Evolutionary conservation across 169 alveolate species (phyloP), one percentile per base, ranked within the genome.

Genomic region (Hepatocystis sp.): DNA sequence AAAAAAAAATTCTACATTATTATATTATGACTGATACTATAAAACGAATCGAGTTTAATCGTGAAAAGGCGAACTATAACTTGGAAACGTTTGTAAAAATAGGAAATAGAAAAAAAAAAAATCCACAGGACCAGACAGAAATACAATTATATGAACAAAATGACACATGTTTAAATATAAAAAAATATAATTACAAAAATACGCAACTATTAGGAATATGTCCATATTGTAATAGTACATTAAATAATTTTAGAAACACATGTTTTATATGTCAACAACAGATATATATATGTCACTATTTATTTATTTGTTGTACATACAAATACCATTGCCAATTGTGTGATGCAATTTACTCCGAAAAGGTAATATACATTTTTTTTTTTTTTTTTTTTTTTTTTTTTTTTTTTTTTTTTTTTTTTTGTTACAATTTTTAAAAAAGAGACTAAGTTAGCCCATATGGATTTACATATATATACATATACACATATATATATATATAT

Each of bases 331-430:
- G 89, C 36, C 53, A 78, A 17, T 21, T 78, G 56, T 78, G 89
- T n/a, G 89, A 60, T 53, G 89, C 89, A 4, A 78, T 84, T 0
- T 78, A 78, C 60, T 78, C 89, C 10, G 89, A 78, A 40, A 78
- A 49, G 89, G 89, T 78, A 67, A n/a, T n/a, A n/a, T n/a, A n/a
- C n/a, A n/a, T n/a, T n/a, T n/a, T n/a, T n/a, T n/a, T n/a, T n/a
- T n/a, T n/a, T n/a, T n/a, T n/a, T n/a, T n/a, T n/a, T n/a, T n/a
- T n/a, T n/a, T n/a, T n/a, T 60, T 34, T 63, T 52, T 64, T 32
- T 60, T 63, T 52, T 64, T 55, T 53, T 49, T 49, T 71, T 51
- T 32, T 44, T 67, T 19, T 47, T 39, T 15, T 28, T 65, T 40
- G 17, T 19, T 23, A 78, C n/a, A n/a, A n/a, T n/a, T n/a, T n/a